Evolutionary conservation across 2,329 filamentous ascomycete species (phyloP).

Genomic region (Aureobasidium sp.): DNA sequence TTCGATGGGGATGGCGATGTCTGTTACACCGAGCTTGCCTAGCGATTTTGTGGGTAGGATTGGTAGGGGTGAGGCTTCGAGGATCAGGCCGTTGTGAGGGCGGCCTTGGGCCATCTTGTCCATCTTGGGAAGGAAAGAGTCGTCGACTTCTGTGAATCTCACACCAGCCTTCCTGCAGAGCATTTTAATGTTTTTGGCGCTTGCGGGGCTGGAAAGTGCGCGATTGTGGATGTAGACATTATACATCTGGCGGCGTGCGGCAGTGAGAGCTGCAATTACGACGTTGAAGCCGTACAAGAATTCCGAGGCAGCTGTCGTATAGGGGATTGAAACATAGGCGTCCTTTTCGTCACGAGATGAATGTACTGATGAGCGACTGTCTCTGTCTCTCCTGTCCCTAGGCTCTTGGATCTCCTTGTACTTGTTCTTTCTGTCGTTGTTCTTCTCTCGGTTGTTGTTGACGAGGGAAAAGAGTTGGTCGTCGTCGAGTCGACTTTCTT

Average conservation of each 20-base stretch:
- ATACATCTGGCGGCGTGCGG: constrained; percentile 66
- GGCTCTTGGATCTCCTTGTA: constrained; percentile 8
- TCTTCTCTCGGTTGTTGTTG: neutral
- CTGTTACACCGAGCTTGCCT: constrained; percentile 24
- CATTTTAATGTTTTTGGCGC: constrained; percentile 9
- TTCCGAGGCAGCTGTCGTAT: constrained; percentile 81
- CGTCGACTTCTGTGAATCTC: constrained; percentile 54
- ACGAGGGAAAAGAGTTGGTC: neutral
- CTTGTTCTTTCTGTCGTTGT: constrained; percentile 3
- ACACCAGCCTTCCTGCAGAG: constrained; percentile 24
- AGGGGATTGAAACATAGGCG: constrained; percentile 43
- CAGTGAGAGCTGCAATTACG: constrained; percentile 70
- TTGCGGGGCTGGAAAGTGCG: constrained; percentile 4
- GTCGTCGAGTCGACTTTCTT: constrained; percentile 6
- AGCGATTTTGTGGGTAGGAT: constrained; percentile 36
- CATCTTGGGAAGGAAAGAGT: constrained; percentile 56
- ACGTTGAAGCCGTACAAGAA: constrained; percentile 83
- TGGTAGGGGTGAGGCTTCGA: constrained; percentile 80
- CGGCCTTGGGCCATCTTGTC: constrained; percentile 76
- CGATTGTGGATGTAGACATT: constrained; percentile 61
- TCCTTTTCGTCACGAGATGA: neutral
- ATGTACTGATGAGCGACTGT: neutral
- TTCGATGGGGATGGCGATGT: constrained; percentile 50
- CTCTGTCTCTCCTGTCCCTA: neutral
- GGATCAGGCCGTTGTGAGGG: constrained; percentile 82